Evolutionary conservation across 2,329 filamentous ascomycete species (phyloP), one percentile per base, ranked within the genome.

Genomic region (Aureobasidium sp.): DNA sequence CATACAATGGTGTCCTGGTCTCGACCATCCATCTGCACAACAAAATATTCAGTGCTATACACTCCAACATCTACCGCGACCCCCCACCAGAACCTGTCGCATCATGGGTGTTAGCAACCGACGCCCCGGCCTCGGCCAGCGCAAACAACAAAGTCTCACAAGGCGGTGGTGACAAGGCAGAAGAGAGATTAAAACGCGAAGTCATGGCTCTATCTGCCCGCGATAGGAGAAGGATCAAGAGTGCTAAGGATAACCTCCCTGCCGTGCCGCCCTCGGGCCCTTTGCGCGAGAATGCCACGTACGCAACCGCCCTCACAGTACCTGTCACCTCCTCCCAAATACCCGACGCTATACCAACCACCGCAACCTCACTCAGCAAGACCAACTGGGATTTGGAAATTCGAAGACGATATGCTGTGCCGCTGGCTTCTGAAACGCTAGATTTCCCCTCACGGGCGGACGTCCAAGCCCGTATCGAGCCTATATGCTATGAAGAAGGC

Each of bases 61-160:
- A 82, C 65, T 81, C 78, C 24, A 87, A 87, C 67, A 74, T 81
- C 33, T 77, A 75, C 63, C 79, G 84, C 68, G 85, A 87, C 68
- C 75, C 81, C 35, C 85, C 85, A 60, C 80, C 83, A 62, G 66
- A 68, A 35, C 83, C 83, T 47, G 81, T 86, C 63, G 85, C 85
- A 64, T 81, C 78, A 67, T 87, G 83, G 82, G 85, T 87, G 52
- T 81, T 82, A 42, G 83, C 83, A 37, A 85, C 83, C 65, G 93
- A 94, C 64, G 96, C 93, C 19, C 81, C 85, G 57, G 91, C 89
- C 17, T 88, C 90, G 5, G 84, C 87, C 67, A 68, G 64, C 57
- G 67, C 68, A 17, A 66, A 65, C 40, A 66, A 68, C 5, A 29
- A 52, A 2, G 61, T 45, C 44, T 40, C 57, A 22, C 57, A 60